Evolutionary conservation across 176 grass and related monocot species (phyloP).

Genomic region (Ampelocalamus luodianensis): DNA sequence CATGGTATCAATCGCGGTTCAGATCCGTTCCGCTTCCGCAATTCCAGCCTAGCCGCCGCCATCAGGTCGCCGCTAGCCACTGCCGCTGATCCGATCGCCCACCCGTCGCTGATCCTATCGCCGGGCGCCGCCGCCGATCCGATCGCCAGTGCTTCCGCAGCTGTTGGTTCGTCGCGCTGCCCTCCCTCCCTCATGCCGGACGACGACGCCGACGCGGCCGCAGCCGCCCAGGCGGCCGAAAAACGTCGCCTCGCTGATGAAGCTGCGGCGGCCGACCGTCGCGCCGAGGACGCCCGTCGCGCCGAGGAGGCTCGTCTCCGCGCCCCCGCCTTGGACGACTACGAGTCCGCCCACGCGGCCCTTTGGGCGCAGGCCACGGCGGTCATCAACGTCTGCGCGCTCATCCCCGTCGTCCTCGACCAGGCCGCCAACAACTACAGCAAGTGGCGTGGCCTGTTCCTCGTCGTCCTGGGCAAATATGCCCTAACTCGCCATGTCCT

Average conservation of each 20-base stretch:
- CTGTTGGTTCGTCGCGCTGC: neutral
- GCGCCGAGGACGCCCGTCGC: neutral
- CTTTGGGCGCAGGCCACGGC: neutral
- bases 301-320: neutral
- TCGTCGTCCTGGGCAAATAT: too few species aligned
- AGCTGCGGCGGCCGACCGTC: too few species aligned
- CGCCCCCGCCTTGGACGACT: neutral
- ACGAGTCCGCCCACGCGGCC: neutral
- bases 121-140: neutral
- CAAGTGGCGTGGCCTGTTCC: too few species aligned
- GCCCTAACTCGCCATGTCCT: neutral
- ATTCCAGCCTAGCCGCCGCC: neutral
- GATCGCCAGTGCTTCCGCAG: neutral
- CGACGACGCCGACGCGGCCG: neutral
- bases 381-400: neutral
- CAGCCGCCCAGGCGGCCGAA: too few species aligned
- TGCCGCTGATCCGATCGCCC: too few species aligned
- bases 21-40: too few species aligned
- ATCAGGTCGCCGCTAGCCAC: neutral
- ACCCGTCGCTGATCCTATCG: neutral
- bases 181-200: neutral
- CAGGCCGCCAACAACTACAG: neutral
- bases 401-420: neutral
- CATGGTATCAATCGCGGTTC: too few species aligned
- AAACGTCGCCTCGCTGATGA: neutral